Base-by-base conservation (phyloP, 352 stramenopile genomes). In the Plasmopara halstedii region DNA sequence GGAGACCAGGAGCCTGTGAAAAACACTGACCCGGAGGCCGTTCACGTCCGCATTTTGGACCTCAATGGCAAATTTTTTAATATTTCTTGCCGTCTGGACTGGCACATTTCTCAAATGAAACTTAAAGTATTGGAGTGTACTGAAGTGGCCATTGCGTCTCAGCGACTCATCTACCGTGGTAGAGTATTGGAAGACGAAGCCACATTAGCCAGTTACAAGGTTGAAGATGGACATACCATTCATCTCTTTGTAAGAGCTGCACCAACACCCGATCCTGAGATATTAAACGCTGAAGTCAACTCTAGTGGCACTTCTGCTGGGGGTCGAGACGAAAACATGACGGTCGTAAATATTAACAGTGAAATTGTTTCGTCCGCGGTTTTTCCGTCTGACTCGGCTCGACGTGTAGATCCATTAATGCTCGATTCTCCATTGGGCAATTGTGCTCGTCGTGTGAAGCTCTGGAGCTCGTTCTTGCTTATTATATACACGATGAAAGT, bases 401-500 rank as follows among this genome's bases (percentile, higher is more conserved):
- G 79, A 22, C 75, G 78, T 8, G 73, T 93, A n/a, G 81, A 93
- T 27, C 81, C 81, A 25, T 50, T 93, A 41, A 89, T 93, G 78
- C 73, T 90, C 8, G 81, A 93, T 58, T 86, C 81, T 25, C 64
- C 81, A 1, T 55, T 93, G 13, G 82, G 82, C 15, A 91, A 89
- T 40, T 87, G 76, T 27, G 82, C 82, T 23, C 74, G 79, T 9
- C 74, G 82, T 37, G 79, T 93, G 27, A 93, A 93, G 51, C 72
- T 93, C 26, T 93, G 82, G 82, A 89, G 78, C 34, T 91, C 79
- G 9, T 91, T 93, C 42, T 50, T 93, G 39, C 48, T 93, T 20
- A 91, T 93, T 46, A 90, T 93, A 39, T 88, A 93, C 67, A 90
- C 82, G 3, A 93, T 93, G 82, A 93, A 93, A 47, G 76, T 91